Evolutionary conservation across 192 early-diverging fungal genomes (phyloP).

Genomic region (Bifiguratus adelaidae): DNA sequence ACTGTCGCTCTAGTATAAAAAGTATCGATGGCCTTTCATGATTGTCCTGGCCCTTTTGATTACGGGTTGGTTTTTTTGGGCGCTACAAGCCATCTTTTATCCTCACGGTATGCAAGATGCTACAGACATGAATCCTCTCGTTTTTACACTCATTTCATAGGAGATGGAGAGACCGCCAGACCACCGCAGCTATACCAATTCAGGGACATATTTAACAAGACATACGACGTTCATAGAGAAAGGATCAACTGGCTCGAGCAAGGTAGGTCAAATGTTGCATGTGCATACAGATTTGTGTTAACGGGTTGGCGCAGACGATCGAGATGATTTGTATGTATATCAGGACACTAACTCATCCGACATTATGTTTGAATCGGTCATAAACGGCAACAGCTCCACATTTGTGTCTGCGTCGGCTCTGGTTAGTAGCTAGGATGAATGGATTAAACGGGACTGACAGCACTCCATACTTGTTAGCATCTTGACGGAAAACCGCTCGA

Average conservation of each 20-base stretch:
- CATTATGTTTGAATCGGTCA: conserved; percentile 2
- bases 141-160: no score
- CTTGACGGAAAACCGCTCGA: conserved; percentile 1
- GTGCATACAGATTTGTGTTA: neutral
- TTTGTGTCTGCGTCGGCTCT: conserved; percentile 5
- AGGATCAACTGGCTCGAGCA: neutral
- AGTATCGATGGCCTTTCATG: no score
- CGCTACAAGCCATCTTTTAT: no score
- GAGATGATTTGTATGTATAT: conserved; percentile 3
- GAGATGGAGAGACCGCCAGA: no score
- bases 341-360: neutral
- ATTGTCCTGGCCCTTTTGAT: no score
- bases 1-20: no score
- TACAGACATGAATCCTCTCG: no score
- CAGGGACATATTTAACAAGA: no score
- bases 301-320: neutral
- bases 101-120: no score
- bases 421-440: neutral
- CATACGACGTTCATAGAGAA: no score
- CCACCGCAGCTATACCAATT: no score
- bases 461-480: neutral
- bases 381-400: neutral
- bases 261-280: neutral
- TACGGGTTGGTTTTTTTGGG: no score
- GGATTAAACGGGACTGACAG: neutral